A percentile compares a stretch with the other conserved stretches of the same genome.
phyloP scores from a whole-genome alignment of 2,329 filamentous ascomycete species.

The Fusarium chlamydosporum region DNA sequence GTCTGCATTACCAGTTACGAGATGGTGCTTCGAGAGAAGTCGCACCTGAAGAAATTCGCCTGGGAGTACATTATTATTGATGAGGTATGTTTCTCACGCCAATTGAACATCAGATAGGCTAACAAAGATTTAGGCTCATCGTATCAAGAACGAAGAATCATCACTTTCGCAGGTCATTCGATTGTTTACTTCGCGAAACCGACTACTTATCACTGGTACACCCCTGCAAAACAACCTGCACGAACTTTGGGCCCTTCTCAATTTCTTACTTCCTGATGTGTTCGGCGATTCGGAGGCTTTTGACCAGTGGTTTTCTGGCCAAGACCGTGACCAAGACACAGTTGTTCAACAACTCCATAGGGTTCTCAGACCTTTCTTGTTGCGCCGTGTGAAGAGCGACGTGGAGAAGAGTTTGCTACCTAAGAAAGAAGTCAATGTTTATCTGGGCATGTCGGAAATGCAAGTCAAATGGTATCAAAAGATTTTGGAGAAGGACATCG shows the following conservation, averaged over 20 bases:
- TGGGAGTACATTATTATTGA: conserved; percentile 99
- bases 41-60: conserved; percentile 95
- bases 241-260: conserved; percentile 96
- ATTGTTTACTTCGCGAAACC: conserved; percentile 94
- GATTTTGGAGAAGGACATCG: conserved; percentile 98
- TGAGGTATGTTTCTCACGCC: conserved; percentile 64
- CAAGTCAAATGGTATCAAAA: conserved; percentile 99
- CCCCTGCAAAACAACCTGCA: conserved; percentile 98
- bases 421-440: conserved; percentile 97
- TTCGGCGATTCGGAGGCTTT: conserved; percentile 98
- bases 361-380: conserved; percentile 91
- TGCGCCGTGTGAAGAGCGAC: conserved; percentile 96
- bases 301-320: conserved; percentile 96
- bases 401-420: conserved; percentile 97
- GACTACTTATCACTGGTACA: conserved; percentile 94
- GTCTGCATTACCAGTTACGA: conserved; percentile 99
- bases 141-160: conserved; percentile 99
- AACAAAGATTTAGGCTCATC: conserved; percentile 72
- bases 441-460: conserved; percentile 99
- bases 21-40: conserved; percentile 96
- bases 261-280: conserved; percentile 97
- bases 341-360: conserved; percentile 96
- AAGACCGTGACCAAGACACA: conserved; percentile 91
- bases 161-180: conserved; percentile 97
- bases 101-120: conserved; percentile 20